Conservation (phyloP, 306 rosid species). For the Lagenaria siceraria region DNA sequence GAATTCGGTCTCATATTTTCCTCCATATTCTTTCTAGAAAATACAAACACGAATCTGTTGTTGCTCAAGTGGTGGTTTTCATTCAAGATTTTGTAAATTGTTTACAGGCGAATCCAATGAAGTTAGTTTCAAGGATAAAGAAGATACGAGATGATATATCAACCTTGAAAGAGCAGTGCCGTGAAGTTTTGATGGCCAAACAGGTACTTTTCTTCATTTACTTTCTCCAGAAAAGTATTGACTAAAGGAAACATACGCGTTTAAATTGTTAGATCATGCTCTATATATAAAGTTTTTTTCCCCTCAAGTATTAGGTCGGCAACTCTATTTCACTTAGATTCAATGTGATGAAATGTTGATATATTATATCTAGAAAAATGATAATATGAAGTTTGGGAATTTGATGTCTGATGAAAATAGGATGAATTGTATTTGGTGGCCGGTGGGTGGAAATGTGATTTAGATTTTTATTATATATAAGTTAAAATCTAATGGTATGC, state of each 20-base stretch:
- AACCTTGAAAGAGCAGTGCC: conserved; percentile 64
- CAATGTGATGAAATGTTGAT: not conserved
- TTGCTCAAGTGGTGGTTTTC: not conserved
- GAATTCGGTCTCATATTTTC: not conserved
- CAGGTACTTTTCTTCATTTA: conserved; percentile 32
- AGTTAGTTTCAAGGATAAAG: conserved; percentile 65
- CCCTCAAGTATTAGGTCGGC: not conserved
- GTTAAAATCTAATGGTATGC: not conserved
- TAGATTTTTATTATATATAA: not conserved
- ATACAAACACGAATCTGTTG: not conserved
- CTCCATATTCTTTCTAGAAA: not conserved
- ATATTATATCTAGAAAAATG: not conserved
- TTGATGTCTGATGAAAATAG: not conserved
- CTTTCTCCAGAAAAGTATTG: not conserved
- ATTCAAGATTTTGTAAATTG: not conserved
- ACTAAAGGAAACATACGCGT: not conserved
- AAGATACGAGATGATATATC: conserved; percentile 60
- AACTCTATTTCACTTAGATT: not conserved
- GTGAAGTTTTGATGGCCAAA: conserved; percentile 65
- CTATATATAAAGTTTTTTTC: no score
- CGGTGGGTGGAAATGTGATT: not conserved
- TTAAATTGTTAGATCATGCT: not conserved
- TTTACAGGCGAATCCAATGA: conserved; percentile 68
- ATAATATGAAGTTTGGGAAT: not conserved
- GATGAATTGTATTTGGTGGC: not conserved